Percentiles rank a stretch among this genome's conserved stretches.
These are phyloP conservation scores for Beauveria australis DNA, from an alignment of 2,329 filamentous ascomycete species.

Conservation along the genomic window DNA sequence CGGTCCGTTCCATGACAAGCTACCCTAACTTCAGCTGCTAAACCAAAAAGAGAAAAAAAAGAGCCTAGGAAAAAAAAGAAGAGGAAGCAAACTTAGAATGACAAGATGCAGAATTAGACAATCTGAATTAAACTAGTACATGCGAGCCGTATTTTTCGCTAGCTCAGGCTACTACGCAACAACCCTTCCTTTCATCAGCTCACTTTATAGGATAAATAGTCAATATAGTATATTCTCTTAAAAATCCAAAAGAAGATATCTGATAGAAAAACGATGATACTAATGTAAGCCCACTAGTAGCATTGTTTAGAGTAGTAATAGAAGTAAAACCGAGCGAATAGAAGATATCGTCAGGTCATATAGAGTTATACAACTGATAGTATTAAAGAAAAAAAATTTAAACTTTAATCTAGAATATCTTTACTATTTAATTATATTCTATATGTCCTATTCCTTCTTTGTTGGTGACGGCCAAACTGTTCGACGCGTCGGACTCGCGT, in stretches of 20 bases:
- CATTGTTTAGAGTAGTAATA: background rate
- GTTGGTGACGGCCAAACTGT: background rate
- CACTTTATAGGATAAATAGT: background rate
- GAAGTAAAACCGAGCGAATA: background rate
- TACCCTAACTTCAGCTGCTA: background rate
- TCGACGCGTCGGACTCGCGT: constrained; percentile 7
- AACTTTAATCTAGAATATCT: background rate
- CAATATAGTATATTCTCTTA: background rate
- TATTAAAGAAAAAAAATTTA: background rate
- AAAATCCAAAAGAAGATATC: background rate
- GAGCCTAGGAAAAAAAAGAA: too few species aligned
- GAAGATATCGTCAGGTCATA: background rate
- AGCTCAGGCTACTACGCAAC: background rate
- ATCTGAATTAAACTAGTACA: background rate
- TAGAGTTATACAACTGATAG: background rate
- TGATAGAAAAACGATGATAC: background rate
- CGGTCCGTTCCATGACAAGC: background rate
- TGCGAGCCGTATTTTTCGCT: background rate
- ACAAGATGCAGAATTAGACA: background rate
- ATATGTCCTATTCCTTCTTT: background rate
- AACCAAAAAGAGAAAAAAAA: too few species aligned
- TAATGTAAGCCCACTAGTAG: background rate
- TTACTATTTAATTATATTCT: background rate
- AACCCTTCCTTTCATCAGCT: background rate
- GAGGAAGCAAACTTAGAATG: background rate